Base-by-base conservation (phyloP, 805 yeast species). In the Starmerella stellata region DNA sequence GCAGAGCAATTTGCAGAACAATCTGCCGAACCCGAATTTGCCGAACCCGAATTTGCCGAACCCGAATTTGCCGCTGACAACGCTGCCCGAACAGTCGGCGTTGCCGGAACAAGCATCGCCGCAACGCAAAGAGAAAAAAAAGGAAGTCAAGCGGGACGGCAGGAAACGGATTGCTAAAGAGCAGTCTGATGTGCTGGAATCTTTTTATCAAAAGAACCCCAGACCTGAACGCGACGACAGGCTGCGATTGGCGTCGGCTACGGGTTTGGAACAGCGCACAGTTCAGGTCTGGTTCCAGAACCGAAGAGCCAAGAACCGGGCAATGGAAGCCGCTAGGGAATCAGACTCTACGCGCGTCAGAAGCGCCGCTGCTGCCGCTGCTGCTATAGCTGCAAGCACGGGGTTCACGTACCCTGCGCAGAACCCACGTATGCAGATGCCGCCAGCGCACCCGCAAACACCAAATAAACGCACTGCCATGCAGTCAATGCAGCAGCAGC, bases 231-330 rank as follows among this genome's bases (percentile, higher is more conserved):
- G 80, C 1, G 74, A 74, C 28, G 68, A 69, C 35, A 62, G 95
- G 30, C 78, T 76, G 53, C 70, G 66, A 17, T 69, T 83, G 25
- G 71, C 90, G 35, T 69, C 65, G 3, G 66, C 68, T 42, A 78
- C 93, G 1, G 77, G 75, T 3, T 72, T 85, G 73, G 72, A 81
- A 21, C 87, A 77, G 50, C 70, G 87, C 48, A 82, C 83, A 14
- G 92, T 85, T 4, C 66, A 94, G 39, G 82, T 85, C 37, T 85
- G 95, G 95, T 85, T 85, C 55, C 95, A 85, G 56, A 85, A 85
- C 54, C 64, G 93, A 45, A 62, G 95, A 45, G 60, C 60, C 15
- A 56, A 56, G 43, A 55, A 53, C n/a, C 38, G 50, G 11, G 37
- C 47, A 4, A 36, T 42, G 41, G 39, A 44, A 31, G 23, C 35